Percentiles rank a stretch among this genome's conserved stretches.
Evolutionary conservation across 768 basidiomycete species (phyloP).

Genomic region (Heimioporus sp.): DNA sequence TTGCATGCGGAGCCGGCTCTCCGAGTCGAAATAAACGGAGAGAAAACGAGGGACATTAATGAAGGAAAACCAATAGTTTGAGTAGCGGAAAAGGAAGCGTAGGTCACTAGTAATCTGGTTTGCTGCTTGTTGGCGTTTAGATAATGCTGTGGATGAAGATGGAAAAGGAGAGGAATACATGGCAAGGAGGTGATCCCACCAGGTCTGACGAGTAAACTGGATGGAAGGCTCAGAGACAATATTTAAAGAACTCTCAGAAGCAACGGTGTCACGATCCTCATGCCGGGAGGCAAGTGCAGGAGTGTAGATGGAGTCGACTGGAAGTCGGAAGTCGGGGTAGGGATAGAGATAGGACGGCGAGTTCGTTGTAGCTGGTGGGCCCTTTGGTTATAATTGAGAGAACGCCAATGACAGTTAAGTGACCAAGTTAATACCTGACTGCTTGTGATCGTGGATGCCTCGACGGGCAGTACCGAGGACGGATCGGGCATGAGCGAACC

Average conservation of each 20-base stretch:
- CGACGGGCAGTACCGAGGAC: conserved; percentile 5
- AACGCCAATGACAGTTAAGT: conserved; percentile 13
- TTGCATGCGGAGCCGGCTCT: conserved; percentile 54
- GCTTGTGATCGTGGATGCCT: conserved; percentile 8
- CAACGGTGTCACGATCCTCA: conserved; percentile 11
- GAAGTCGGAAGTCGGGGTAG: neutral
- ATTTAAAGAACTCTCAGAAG: conserved; percentile 7
- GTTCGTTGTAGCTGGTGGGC: conserved; percentile 3
- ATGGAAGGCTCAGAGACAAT: conserved; percentile 61
- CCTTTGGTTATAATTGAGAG: conserved; percentile 28
- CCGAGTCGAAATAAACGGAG: conserved; percentile 54
- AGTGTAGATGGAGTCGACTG: neutral
- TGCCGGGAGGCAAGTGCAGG: conserved; percentile 9
- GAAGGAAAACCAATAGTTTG: conserved; percentile 74
- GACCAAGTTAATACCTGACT: conserved; percentile 32
- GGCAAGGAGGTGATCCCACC: conserved; percentile 73
- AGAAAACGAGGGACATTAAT: conserved; percentile 72
- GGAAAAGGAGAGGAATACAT: conserved; percentile 44
- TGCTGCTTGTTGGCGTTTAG: conserved; percentile 46
- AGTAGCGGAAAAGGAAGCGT: conserved; percentile 59
- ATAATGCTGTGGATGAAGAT: conserved; percentile 33
- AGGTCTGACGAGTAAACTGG: conserved; percentile 65
- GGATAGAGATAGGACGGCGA: conserved; percentile 6
- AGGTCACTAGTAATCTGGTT: conserved; percentile 53
- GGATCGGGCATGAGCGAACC: conserved; percentile 9